Evolutionary conservation across 169 alveolate species (phyloP).

Genomic region (Eimeria praecox): DNA sequence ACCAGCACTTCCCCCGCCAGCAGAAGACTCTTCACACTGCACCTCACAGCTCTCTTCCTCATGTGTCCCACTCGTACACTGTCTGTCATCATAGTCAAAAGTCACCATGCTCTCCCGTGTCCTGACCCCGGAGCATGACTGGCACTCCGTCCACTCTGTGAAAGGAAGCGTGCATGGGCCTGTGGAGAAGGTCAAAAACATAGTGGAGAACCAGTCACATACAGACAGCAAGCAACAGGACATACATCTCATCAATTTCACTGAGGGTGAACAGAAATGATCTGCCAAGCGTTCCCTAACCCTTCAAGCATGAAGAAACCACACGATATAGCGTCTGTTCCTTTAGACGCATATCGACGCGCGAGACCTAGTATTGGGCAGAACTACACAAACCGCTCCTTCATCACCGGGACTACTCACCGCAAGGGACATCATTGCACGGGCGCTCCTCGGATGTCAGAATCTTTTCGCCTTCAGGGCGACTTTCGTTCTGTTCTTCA

Average conservation of each 20-base stretch:
- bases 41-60: slow-evolving; percentile 52
- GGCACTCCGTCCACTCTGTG: slow-evolving; percentile 60
- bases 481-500: slow-evolving; percentile 61
- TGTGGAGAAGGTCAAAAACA: not conserved
- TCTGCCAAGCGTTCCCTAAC: not conserved
- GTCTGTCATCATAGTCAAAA: slow-evolving; percentile 51
- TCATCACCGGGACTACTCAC: slow-evolving; percentile 5
- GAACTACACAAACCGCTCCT: not conserved
- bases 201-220: too few relatives aligned
- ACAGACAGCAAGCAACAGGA: not conserved
- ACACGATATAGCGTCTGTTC: not conserved
- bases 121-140: slow-evolving; percentile 35
- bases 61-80: not conserved
- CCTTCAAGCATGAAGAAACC: not conserved
- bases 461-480: slow-evolving; percentile 17
- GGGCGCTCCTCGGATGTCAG: not conserved
- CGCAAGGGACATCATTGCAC: slow-evolving; percentile 72
- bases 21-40: not conserved
- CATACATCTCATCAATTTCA: not conserved
- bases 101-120: slow-evolving; percentile 43
- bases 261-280: not conserved
- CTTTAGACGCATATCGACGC: not conserved
- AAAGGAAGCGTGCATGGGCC: slow-evolving; percentile 76
- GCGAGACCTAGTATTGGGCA: not conserved
- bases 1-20: not conserved